Conservation (phyloP, 2,329 filamentous ascomycete genomes). For the Fusarium torulosum region DNA sequence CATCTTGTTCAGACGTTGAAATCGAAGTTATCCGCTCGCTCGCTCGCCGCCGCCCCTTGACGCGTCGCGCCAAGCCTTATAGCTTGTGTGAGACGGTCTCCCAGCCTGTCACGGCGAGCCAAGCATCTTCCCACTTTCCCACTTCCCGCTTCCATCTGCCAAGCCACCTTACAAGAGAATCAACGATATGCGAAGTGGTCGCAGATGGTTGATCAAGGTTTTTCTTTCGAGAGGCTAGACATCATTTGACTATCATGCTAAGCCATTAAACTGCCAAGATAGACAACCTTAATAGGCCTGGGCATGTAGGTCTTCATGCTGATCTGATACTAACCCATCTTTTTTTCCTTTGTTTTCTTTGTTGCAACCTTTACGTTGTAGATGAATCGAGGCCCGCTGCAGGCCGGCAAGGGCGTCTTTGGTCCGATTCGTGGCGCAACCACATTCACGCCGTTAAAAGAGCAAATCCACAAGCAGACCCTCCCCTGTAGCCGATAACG, state of each 20-base stretch:
- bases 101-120: constrained; percentile 19
- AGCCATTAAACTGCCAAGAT: constrained; percentile 15
- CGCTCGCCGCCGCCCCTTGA: constrained; percentile 27
- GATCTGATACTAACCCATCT: constrained; percentile 18
- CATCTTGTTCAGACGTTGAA: constrained; percentile 27
- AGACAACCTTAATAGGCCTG: constrained; percentile 1
- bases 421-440: constrained; percentile 34
- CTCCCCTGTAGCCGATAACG: constrained; percentile 27
- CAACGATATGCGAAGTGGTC: constrained; percentile 28
- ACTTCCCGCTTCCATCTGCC: constrained; percentile 36
- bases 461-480: constrained; percentile 22
- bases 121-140: constrained; percentile 39
- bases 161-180: constrained; percentile 18
- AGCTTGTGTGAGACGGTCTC: constrained; percentile 27
- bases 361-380: constrained; percentile 4
- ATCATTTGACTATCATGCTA: background rate
- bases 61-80: constrained; percentile 41
- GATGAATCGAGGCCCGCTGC: constrained; percentile 19
- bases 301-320: constrained; percentile 33
- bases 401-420: constrained; percentile 37
- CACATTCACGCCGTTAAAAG: constrained; percentile 25
- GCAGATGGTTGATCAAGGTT: constrained; percentile 25
- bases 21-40: constrained; percentile 17
- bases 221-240: constrained; percentile 17
- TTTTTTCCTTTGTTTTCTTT: constrained; percentile 4